These are phyloP conservation scores for Vigna nakashimae DNA, from an alignment of 306 rosid species.

Conservation along the genomic window DNA sequence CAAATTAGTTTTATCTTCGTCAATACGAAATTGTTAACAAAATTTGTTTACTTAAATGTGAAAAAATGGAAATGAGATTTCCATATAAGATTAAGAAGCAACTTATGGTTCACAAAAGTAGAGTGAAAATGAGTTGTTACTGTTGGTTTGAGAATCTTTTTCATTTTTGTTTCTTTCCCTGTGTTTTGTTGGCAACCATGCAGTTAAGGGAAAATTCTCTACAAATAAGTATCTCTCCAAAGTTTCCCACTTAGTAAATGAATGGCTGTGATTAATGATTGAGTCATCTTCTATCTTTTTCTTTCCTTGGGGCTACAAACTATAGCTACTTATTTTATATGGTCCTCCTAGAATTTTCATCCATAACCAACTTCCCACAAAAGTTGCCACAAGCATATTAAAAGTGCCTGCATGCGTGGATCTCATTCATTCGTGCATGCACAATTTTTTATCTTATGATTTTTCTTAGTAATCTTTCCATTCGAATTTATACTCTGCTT, in stretches of 20 bases:
- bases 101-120: neutral
- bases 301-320: conserved; percentile 22
- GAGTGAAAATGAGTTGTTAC: conserved; percentile 7
- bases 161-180: conserved; percentile 5
- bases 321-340: conserved; percentile 43
- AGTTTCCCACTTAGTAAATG: conserved; percentile 47
- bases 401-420: conserved; percentile 38
- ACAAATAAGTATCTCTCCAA: conserved; percentile 32
- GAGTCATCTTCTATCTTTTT: conserved; percentile 49
- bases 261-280: conserved; percentile 51
- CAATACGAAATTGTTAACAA: no score
- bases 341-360: conserved; percentile 57
- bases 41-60: neutral
- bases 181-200: conserved; percentile 23
- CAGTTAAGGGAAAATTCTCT: conserved; percentile 49
- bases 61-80: neutral
- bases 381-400: conserved; percentile 57
- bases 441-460: conserved; percentile 43
- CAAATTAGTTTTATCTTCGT: no score
- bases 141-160: conserved; percentile 6
- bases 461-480: conserved; percentile 39
- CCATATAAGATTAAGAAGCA: neutral
- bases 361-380: conserved; percentile 49
- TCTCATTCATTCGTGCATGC: conserved; percentile 35
- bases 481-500: conserved; percentile 43